Conservation (phyloP, 1,284 basidiomycete species). For the Ustilago nuda region DNA sequence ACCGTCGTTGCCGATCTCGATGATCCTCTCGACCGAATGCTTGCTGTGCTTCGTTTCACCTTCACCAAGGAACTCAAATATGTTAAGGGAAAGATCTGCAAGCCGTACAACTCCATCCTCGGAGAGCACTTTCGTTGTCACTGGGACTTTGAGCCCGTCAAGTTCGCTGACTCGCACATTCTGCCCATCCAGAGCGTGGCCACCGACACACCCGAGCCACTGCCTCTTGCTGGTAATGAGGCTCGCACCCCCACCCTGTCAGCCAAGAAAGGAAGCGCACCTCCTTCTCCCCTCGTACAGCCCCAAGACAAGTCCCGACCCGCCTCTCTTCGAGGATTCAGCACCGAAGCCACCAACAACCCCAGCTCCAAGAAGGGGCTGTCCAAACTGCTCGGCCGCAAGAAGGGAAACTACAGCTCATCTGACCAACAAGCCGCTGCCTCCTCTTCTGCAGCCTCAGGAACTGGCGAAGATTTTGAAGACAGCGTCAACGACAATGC, state of each 20-base stretch:
- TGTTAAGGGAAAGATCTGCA: slow-evolving; percentile 85
- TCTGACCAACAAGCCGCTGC: slow-evolving; percentile 22
- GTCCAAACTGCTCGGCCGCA: slow-evolving; percentile 50
- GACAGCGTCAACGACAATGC: slow-evolving; percentile 24
- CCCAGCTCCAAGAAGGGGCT: slow-evolving; percentile 42
- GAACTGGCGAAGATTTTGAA: slow-evolving; percentile 22
- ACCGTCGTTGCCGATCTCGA: slow-evolving; percentile 85
- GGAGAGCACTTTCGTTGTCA: slow-evolving; percentile 67
- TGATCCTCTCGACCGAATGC: slow-evolving; percentile 90
- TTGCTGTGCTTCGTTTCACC: slow-evolving; percentile 86
- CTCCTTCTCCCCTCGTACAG: slow-evolving; percentile 36
- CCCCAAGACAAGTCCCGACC: slow-evolving; percentile 43
- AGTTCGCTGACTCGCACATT: slow-evolving; percentile 45
- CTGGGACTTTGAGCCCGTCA: slow-evolving; percentile 61
- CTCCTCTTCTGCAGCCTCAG: slow-evolving; percentile 13
- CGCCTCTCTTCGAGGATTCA: slow-evolving; percentile 38
- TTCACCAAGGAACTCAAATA: slow-evolving; percentile 95
- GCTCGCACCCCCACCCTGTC: slow-evolving; percentile 33
- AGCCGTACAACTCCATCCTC: slow-evolving; percentile 78
- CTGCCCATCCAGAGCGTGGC: slow-evolving; percentile 46
- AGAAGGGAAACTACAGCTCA: slow-evolving; percentile 32
- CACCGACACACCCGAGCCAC: slow-evolving; percentile 33
- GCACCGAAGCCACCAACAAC: slow-evolving; percentile 25
- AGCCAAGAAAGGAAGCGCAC: slow-evolving; percentile 40
- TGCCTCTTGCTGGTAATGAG: slow-evolving; percentile 29